Base-by-base conservation (phyloP, 805 yeast genomes). In the Candida taoyuanica region DNA sequence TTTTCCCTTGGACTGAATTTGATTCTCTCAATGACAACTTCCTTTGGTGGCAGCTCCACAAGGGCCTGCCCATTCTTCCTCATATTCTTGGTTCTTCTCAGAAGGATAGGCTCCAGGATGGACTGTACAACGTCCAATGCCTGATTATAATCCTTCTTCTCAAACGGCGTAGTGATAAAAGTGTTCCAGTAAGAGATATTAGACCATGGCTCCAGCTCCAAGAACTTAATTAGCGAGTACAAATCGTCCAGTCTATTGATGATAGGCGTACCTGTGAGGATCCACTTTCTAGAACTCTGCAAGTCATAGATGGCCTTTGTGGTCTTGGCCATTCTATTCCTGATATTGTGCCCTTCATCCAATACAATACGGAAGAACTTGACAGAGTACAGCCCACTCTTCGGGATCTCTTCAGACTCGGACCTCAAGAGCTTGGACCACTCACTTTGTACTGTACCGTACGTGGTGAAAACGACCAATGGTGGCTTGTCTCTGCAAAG, bases 181-280 rank as follows among this genome's bases (percentile, higher is more conserved):
- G 86, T 77, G 48, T 81, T 82, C 98, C 98, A 91, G 46, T 83
- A 81, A 1, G 85, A 71, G 39, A 84, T 78, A 49, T 83, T 82
- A 28, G 80, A 69, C 97, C 97, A 91, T 1, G 98, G 98, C 49
- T 85, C 86, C n/a, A 89, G 61, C 30, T 78, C 69, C 33, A 91
- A 62, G 52, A 81, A 91, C 48, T 78, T 76, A 14, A 88, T 74
- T 34, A 88, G 60, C 5, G 95, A 81, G 55, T 74, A 89, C 33
- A 91, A 62, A 58, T 91, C 98, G 58, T 91, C 97, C 8, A 91
- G 65, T 45, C 89, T 65, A 58, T 89, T 89, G 28, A 88, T 83
- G 20, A 89, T 85, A 0, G 98, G 97, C 0, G 98, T 89, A 7
- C 98, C 98, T 0, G 97, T 87, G 33, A 91, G 65, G 3, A 83